A percentile compares a stretch with the other conserved stretches of the same genome.
Evolutionary conservation across 768 basidiomycete genomes (phyloP).

Genomic region (Terana coerulea): DNA sequence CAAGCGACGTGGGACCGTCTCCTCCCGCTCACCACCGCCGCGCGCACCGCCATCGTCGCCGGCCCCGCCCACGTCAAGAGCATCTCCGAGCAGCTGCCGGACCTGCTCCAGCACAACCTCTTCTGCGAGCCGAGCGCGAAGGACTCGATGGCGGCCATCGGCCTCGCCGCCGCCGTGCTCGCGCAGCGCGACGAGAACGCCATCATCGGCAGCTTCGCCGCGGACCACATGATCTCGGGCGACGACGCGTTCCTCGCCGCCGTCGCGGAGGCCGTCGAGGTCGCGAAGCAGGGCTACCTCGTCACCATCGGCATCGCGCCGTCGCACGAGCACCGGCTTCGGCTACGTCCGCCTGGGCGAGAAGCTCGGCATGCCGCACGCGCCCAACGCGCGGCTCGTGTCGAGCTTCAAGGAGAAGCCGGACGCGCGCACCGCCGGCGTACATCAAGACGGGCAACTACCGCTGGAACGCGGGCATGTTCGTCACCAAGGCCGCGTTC

Average conservation of each 20-base stretch:
- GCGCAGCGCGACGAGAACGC: constrained; percentile 73
- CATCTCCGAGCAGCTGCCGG: constrained; percentile 78
- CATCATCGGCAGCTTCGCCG: constrained; percentile 84
- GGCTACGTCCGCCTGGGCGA: constrained; percentile 86
- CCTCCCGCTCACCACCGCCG: constrained; percentile 66
- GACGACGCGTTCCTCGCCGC: constrained; percentile 85
- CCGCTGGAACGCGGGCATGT: constrained; percentile 93
- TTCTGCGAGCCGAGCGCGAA: constrained; percentile 88
- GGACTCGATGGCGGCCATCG: constrained; percentile 89
- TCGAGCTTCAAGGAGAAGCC: constrained; percentile 91
- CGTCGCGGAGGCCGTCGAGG: constrained; percentile 80
- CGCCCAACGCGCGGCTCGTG: constrained; percentile 80
- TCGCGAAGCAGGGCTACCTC: constrained; percentile 73
- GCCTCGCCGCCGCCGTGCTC: constrained; percentile 80
- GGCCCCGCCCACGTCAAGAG: constrained; percentile 72
- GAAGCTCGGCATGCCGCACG: constrained; percentile 57
- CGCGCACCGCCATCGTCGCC: constrained; percentile 79
- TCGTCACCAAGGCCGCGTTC: constrained; percentile 78
- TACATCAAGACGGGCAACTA: constrained; percentile 87
- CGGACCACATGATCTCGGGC: constrained; percentile 92
- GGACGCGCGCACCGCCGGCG: constrained; percentile 81
- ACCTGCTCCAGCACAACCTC: constrained; percentile 63
- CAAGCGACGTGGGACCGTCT: constrained; percentile 92
- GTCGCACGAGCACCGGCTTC: constrained; percentile 81
- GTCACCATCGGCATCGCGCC: constrained; percentile 90